phyloP scores from a whole-genome alignment of 768 basidiomycete species.

The Mycena albidolilacea region DNA sequence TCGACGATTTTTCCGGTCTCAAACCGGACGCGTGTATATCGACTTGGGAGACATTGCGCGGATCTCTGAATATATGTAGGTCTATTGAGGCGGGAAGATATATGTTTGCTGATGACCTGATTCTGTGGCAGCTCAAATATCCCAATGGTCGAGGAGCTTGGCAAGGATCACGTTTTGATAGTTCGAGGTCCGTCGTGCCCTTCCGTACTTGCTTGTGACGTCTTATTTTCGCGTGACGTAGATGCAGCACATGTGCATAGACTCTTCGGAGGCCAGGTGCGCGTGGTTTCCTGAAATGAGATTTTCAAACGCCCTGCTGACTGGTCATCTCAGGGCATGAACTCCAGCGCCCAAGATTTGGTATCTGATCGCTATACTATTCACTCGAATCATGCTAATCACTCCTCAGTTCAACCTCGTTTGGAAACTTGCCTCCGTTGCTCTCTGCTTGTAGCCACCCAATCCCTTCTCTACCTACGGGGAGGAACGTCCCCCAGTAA shows the following conservation, averaged over 20 bases:
- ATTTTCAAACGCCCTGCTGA: background rate
- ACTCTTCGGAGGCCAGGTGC: background rate
- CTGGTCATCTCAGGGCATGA: background rate
- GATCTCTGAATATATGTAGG: conserved; percentile 4
- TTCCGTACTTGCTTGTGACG: background rate
- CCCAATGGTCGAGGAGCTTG: background rate
- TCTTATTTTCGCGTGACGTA: background rate
- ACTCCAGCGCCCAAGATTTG: background rate
- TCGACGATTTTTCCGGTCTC: background rate
- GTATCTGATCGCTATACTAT: background rate
- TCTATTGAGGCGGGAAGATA: background rate
- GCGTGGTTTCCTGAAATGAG: background rate
- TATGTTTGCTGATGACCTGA: background rate
- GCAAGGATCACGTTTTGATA: background rate
- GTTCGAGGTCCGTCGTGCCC: background rate
- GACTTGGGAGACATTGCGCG: background rate
- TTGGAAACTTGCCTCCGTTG: background rate
- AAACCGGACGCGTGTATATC: background rate
- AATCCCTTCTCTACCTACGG: background rate
- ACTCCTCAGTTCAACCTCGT: background rate
- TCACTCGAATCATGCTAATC: background rate
- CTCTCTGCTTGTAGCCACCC: background rate
- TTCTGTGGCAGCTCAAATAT: background rate
- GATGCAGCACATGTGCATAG: conserved; percentile 3
- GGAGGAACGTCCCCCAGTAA: conserved; percentile 2